Conservation (phyloP, 805 yeast genomes). For the Candida tallmaniae region DNA sequence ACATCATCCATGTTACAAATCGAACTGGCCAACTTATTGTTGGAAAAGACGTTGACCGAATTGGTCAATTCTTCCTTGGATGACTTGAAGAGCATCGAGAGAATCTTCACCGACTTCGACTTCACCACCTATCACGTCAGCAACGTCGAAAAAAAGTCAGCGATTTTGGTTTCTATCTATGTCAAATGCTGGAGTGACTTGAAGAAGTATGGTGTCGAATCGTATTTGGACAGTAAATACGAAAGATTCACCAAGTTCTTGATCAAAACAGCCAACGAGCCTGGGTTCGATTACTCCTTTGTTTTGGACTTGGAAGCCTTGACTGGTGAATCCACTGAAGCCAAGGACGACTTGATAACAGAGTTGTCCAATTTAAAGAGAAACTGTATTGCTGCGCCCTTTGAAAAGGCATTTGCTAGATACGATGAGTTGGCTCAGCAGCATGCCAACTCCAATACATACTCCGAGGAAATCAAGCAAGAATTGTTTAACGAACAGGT, state of each 20-base stretch:
- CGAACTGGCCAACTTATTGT: slow-evolving; percentile 76
- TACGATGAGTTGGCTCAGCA: slow-evolving; percentile 62
- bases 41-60: slow-evolving; percentile 76
- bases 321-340: slow-evolving; percentile 39
- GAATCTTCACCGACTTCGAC: slow-evolving; percentile 92
- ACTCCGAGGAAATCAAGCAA: slow-evolving; percentile 40
- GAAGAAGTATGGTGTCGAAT: slow-evolving; percentile 57
- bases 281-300: slow-evolving; percentile 78
- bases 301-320: slow-evolving; percentile 52
- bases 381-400: slow-evolving; percentile 88
- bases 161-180: slow-evolving; percentile 62
- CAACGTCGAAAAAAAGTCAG: slow-evolving; percentile 62
- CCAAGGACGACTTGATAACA: slow-evolving; percentile 47
- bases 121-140: slow-evolving; percentile 91
- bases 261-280: slow-evolving; percentile 44
- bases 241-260: slow-evolving; percentile 28
- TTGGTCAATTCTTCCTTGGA: slow-evolving; percentile 51
- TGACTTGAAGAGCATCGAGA: slow-evolving; percentile 53
- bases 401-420: slow-evolving; percentile 76
- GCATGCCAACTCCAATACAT: slow-evolving; percentile 39
- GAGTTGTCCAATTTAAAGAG: slow-evolving; percentile 76
- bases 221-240: slow-evolving; percentile 50
- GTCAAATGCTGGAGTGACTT: slow-evolving; percentile 78
- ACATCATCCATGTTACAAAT: slow-evolving; percentile 78
- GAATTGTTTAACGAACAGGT: slow-evolving; percentile 51